A percentile compares a stretch with the other conserved stretches of the same genome.
phyloP scores from a whole-genome alignment of 176 grass and related monocot species.

The Triticum timopheevii region DNA sequence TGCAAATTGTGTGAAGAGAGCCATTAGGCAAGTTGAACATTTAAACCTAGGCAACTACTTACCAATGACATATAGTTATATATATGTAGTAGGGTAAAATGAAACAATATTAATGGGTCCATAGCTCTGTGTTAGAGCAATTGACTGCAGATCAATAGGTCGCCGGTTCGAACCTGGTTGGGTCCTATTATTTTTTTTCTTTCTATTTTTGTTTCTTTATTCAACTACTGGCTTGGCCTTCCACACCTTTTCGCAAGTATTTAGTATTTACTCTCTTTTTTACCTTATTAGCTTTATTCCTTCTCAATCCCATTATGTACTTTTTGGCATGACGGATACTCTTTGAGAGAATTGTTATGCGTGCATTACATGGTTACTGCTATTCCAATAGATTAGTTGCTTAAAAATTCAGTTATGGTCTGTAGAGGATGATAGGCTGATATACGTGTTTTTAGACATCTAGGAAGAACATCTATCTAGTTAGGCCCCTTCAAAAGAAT shows the following conservation, averaged over 20 bases:
- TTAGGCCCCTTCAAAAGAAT: neutral
- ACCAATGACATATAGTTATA: too few species aligned
- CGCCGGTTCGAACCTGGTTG: conserved; percentile 98
- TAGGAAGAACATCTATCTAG: neutral
- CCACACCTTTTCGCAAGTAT: neutral
- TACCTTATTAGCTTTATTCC: neutral
- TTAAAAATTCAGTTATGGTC: neutral
- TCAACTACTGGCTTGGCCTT: neutral
- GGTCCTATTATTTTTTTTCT: conserved; percentile 48
- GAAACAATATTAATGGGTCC: conserved; percentile 42
- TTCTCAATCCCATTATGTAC: neutral
- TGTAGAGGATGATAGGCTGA: too few species aligned
- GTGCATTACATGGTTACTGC: neutral
- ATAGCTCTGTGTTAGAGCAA: conserved; percentile 99
- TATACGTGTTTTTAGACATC: neutral
- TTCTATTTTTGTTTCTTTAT: neutral
- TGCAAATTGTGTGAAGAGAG: too few species aligned
- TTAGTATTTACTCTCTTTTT: neutral
- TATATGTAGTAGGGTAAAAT: too few species aligned
- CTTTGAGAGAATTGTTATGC: neutral
- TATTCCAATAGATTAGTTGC: neutral
- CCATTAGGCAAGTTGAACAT: too few species aligned
- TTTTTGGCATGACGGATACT: neutral
- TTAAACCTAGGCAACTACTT: too few species aligned
- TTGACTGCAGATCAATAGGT: conserved; percentile 99